phyloP scores from a whole-genome alignment of 352 stramenopile genomes.

The Phytophthora gonapodyides region DNA sequence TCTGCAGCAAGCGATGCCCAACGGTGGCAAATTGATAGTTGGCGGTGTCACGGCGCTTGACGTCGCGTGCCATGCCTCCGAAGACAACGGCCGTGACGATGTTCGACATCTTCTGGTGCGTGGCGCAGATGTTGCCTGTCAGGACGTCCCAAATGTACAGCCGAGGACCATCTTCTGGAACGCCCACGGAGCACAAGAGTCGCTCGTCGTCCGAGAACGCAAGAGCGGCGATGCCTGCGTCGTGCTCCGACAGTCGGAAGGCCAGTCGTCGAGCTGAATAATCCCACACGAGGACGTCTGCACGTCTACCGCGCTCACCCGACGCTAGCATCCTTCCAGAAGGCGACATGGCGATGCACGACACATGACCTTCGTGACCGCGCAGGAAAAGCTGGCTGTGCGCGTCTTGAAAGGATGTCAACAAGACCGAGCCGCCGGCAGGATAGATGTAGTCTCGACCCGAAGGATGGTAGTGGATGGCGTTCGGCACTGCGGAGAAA shows the following conservation, averaged over 20 bases:
- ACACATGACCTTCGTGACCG: constrained; percentile 85
- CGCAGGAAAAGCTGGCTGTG: constrained; percentile 86
- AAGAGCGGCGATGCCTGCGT: constrained; percentile 85
- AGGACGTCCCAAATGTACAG: constrained; percentile 92
- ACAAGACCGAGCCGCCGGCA: constrained; percentile 86
- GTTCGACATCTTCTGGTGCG: constrained; percentile 69
- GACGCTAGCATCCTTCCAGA: constrained; percentile 83
- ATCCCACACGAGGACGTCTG: constrained; percentile 93
- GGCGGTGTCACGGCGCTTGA: constrained; percentile 90
- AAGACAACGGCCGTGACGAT: constrained; percentile 73
- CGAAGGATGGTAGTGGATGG: constrained; percentile 86
- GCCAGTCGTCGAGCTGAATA: constrained; percentile 65
- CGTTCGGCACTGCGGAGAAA: constrained; percentile 80
- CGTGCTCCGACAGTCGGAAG: constrained; percentile 91
- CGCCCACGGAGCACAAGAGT: constrained; percentile 82
- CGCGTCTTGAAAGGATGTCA: constrained; percentile 73
- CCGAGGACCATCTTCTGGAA: constrained; percentile 72
- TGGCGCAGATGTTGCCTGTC: constrained; percentile 89
- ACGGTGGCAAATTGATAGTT: constrained; percentile 91
- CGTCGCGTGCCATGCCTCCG: constrained; percentile 85
- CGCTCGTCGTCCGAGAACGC: constrained; percentile 93
- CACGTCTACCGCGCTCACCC: constrained; percentile 75
- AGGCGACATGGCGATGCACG: constrained; percentile 77
- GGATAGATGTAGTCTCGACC: constrained; percentile 86
- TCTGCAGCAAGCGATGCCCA: constrained; percentile 60